Evolutionary conservation across 345 rosid species (phyloP).

Genomic region (Xanthoceras sorbifolium): DNA sequence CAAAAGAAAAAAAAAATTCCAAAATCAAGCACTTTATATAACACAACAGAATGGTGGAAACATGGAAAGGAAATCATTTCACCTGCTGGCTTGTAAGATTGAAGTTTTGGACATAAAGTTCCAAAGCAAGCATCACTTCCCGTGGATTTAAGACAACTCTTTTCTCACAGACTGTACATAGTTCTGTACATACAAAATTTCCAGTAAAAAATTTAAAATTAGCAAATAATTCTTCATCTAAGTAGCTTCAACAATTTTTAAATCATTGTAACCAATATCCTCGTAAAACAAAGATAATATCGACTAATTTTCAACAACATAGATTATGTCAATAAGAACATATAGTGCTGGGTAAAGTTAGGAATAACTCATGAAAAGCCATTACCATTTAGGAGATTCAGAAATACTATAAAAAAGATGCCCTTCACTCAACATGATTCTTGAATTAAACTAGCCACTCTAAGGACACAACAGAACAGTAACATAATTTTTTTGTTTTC

Average conservation of each 20-base stretch:
- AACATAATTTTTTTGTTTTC: neutral
- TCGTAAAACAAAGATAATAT: neutral
- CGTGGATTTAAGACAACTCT: constrained; percentile 58
- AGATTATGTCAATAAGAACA: neutral
- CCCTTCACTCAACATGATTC: neutral
- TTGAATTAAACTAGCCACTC: neutral
- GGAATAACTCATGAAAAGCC: neutral
- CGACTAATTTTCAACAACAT: neutral
- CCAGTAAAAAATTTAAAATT: neutral
- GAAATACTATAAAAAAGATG: neutral
- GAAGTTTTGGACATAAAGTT: constrained; percentile 56
- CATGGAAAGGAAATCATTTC: constrained; percentile 6
- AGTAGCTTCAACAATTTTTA: neutral
- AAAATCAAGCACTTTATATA: constrained; percentile 16
- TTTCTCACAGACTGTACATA: constrained; percentile 37
- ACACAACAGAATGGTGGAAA: neutral
- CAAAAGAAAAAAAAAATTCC: constrained; percentile 14
- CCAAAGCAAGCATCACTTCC: constrained; percentile 72
- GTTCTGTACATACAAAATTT: constrained; percentile 39
- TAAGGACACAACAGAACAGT: neutral
- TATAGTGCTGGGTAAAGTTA: neutral
- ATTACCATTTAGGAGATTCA: neutral
- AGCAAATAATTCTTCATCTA: neutral
- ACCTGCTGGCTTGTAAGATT: constrained; percentile 87
- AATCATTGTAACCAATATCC: neutral